A percentile compares a stretch with the other conserved stretches of the same genome.
phyloP scores from a whole-genome alignment of 805 yeast genomes.

The Barnettozyma vustinii region DNA sequence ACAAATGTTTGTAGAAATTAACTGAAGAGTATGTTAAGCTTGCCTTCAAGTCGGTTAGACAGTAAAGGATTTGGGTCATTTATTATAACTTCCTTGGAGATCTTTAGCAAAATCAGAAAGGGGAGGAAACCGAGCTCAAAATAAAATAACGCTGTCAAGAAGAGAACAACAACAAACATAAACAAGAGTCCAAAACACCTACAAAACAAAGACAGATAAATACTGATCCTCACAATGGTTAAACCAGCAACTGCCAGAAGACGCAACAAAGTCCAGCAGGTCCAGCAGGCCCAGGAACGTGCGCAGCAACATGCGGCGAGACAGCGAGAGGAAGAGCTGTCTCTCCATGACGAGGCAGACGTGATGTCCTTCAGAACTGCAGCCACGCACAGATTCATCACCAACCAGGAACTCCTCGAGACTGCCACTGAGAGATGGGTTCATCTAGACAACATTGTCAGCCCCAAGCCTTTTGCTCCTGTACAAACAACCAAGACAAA shows the following conservation, averaged over 20 bases:
- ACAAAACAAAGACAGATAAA: background rate
- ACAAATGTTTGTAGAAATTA: no score
- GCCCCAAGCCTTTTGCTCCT: slow-evolving; percentile 30
- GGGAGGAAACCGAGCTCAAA: no score
- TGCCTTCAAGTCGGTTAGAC: no score
- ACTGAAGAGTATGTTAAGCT: no score
- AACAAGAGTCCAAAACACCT: background rate
- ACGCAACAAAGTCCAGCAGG: slow-evolving; percentile 18
- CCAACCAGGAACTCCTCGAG: slow-evolving; percentile 46
- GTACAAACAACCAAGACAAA: slow-evolving; percentile 15
- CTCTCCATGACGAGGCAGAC: slow-evolving; percentile 48
- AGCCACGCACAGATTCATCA: slow-evolving; percentile 37
- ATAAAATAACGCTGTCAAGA: no score
- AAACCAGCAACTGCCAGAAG: slow-evolving; percentile 23
- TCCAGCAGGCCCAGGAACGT: slow-evolving; percentile 8
- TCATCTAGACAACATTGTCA: slow-evolving; percentile 39
- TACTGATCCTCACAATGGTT: slow-evolving; percentile 13
- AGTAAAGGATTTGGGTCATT: no score
- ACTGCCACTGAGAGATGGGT: slow-evolving; percentile 41
- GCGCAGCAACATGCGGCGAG: slow-evolving; percentile 8
- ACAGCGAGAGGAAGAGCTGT: slow-evolving; percentile 18
- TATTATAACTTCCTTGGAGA: no score
- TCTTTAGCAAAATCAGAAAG: no score
- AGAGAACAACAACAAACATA: background rate
- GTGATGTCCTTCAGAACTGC: slow-evolving; percentile 43